Conservation (phyloP, 129 eudicot species). For the Mikania micrantha region DNA sequence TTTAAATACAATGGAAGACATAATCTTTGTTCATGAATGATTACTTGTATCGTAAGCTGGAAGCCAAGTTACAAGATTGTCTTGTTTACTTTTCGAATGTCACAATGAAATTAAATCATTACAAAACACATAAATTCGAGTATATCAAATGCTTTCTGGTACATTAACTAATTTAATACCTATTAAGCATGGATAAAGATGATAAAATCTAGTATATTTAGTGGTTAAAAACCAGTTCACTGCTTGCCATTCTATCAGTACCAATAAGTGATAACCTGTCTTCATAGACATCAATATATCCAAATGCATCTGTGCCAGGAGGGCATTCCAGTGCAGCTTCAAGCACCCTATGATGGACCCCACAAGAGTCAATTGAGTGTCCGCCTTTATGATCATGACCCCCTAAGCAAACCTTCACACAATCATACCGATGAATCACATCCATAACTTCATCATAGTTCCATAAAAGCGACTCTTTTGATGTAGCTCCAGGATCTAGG, state of each 20-base stretch:
- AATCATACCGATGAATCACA: slow-evolving; percentile 66
- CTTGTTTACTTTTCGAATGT: not conserved
- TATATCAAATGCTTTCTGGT: not conserved
- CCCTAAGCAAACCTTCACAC: slow-evolving; percentile 85
- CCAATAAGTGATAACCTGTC: slow-evolving; percentile 69
- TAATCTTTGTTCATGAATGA: not conserved
- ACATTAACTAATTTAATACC: not conserved
- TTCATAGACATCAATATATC: slow-evolving; percentile 65
- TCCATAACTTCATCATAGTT: slow-evolving; percentile 89
- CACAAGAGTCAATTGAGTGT: slow-evolving; percentile 63
- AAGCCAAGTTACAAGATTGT: slow-evolving; percentile 11
- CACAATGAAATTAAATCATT: not conserved
- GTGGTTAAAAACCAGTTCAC: slow-evolving; percentile 55
- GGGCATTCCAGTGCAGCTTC: slow-evolving; percentile 97
- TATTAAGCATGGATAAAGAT: not conserved
- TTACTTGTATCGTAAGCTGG: not conserved
- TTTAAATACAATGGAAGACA: not conserved
- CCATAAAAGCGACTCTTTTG: slow-evolving; percentile 65
- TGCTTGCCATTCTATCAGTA: slow-evolving; percentile 61
- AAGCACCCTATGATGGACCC: slow-evolving; percentile 90
- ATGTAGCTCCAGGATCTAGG: slow-evolving; percentile 57
- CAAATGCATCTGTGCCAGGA: slow-evolving; percentile 77
- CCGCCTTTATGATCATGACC: slow-evolving; percentile 91
- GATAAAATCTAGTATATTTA: not conserved
- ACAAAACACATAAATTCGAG: not conserved